Evolutionary conservation across 1,284 basidiomycete species (phyloP).

Genomic region (Ustilago hordei): DNA sequence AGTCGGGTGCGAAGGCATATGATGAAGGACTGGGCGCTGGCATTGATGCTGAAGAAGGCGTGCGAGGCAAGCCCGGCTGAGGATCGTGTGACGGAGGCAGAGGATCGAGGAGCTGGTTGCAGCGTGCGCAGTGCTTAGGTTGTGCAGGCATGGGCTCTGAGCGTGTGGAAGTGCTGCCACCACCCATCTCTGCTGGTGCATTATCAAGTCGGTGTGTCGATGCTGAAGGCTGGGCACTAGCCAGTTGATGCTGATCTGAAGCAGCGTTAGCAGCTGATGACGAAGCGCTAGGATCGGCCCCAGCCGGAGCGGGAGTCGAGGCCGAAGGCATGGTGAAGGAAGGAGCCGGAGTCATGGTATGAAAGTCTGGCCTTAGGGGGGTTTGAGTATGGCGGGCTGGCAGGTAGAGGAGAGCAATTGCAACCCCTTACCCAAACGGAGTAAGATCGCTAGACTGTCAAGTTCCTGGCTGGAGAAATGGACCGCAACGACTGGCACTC

Average conservation of each 20-base stretch:
- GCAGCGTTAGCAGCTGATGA: background rate
- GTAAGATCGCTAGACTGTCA: background rate
- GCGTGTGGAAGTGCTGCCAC: background rate
- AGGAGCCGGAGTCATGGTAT: slow-evolving; percentile 47
- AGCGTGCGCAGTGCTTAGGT: slow-evolving; percentile 46
- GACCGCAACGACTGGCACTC: background rate
- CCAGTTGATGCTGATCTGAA: slow-evolving; percentile 4
- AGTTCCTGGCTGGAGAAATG: background rate
- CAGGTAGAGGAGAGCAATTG: background rate
- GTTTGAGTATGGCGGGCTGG: background rate
- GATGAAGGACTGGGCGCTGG: slow-evolving; percentile 50
- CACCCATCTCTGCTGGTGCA: background rate
- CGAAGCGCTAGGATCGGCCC: slow-evolving; percentile 1
- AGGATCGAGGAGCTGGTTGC: slow-evolving; percentile 45
- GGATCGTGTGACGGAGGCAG: slow-evolving; percentile 17
- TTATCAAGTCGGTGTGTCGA: background rate
- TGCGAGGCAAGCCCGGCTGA: slow-evolving; percentile 18
- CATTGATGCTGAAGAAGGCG: slow-evolving; percentile 32
- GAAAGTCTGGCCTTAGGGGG: background rate
- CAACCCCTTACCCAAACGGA: background rate
- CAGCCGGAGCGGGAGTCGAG: slow-evolving; percentile 6
- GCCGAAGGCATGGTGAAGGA: slow-evolving; percentile 42
- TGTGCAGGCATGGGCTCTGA: slow-evolving; percentile 18
- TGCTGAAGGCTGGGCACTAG: background rate
- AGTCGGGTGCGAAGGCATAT: slow-evolving; percentile 49